Base-by-base conservation (phyloP, 2,329 filamentous ascomycete genomes). In the Dothidotthia symphoricarpi region DNA sequence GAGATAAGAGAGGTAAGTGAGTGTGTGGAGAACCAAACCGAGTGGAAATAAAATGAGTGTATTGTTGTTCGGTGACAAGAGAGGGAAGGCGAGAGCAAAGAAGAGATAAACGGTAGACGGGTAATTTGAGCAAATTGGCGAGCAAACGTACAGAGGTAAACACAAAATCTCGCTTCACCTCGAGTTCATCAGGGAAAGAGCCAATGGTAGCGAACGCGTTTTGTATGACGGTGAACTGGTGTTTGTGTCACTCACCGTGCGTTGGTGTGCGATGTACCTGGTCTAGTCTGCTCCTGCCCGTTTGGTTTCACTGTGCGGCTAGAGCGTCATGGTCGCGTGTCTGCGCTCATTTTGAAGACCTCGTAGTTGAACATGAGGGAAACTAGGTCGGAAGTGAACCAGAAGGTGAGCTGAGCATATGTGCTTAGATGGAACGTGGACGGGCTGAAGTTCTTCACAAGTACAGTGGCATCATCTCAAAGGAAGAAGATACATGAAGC, bases 171-270 rank as follows among this genome's bases (percentile, higher is more conserved):
- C 34, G 41, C 39, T 28, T 28, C 27, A 31, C 11, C 14, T 25
- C 14, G 19, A 9, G 19, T 28, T 22, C 14, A 22, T 10, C 2
- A 26, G 24, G n/a, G 32, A 33, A 27, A 17, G 28, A 25, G 29
- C 47, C 43, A 51, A 49, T 51, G 14, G 22, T 7, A 36, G 16
- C 7, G 12, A 24, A 26, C 15, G 24, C 26, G 9, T 27, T 34
- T 24, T 10, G 39, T 41, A 19, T 26, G 13, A 45, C 28, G 24
- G 43, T 43, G 41, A 45, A 43, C 16, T 14, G 25, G 28, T 38
- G 32, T 51, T 53, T 48, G 45, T 40, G 16, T 34, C 28, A 32
- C n/a, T n/a, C n/a, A n/a, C 28, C 28, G 27, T 37, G 39, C 15
- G 16, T 30, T 31, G 33, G 31, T 37, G 28, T 34, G 29, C 24